Evolutionary conservation across 2,329 filamentous ascomycete species (phyloP).

Genomic region (Phialophora macrospora): DNA sequence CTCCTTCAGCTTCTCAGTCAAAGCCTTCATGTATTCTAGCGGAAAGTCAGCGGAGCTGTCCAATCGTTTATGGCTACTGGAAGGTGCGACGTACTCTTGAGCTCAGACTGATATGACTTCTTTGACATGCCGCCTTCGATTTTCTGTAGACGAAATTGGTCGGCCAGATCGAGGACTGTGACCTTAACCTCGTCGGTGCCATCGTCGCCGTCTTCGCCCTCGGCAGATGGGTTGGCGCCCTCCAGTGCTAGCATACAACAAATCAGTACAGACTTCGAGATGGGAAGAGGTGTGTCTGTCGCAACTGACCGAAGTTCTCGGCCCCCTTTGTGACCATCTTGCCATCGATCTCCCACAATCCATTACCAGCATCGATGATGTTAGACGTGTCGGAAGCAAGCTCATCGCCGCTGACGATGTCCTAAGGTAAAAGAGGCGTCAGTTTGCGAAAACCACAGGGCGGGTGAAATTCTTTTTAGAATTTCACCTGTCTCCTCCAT

Average conservation of each 20-base stretch:
- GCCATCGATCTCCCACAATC: slow-evolving; percentile 90
- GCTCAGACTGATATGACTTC: slow-evolving; percentile 79
- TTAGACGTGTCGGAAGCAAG: slow-evolving; percentile 95
- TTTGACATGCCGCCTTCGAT: slow-evolving; percentile 65
- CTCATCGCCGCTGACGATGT: slow-evolving; percentile 88
- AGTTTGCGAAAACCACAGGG: slow-evolving; percentile 17
- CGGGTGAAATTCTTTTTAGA: slow-evolving; percentile 2
- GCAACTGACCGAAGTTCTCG: slow-evolving; percentile 70
- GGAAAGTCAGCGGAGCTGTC: slow-evolving; percentile 7
- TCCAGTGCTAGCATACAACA: slow-evolving; percentile 46
- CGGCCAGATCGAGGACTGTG: slow-evolving; percentile 89
- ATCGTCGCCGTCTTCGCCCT: slow-evolving; percentile 74
- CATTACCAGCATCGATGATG: slow-evolving; percentile 76
- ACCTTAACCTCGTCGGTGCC: slow-evolving; percentile 68
- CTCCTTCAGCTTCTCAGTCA: slow-evolving; percentile 72
- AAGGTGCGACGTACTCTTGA: slow-evolving; percentile 70
- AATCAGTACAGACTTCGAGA: not conserved
- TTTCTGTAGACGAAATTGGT: slow-evolving; percentile 81
- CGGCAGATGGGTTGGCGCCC: slow-evolving; percentile 95
- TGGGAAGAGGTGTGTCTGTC: not conserved
- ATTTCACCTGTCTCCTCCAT: slow-evolving; percentile 39
- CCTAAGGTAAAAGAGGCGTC: slow-evolving; percentile 60
- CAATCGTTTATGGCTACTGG: not conserved
- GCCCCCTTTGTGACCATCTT: slow-evolving; percentile 81
- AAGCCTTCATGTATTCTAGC: slow-evolving; percentile 85